A percentile compares a stretch with the other conserved stretches of the same genome.
Conservation (phyloP, 768 basidiomycete genomes). For the Tulasnella calospora region DNA sequence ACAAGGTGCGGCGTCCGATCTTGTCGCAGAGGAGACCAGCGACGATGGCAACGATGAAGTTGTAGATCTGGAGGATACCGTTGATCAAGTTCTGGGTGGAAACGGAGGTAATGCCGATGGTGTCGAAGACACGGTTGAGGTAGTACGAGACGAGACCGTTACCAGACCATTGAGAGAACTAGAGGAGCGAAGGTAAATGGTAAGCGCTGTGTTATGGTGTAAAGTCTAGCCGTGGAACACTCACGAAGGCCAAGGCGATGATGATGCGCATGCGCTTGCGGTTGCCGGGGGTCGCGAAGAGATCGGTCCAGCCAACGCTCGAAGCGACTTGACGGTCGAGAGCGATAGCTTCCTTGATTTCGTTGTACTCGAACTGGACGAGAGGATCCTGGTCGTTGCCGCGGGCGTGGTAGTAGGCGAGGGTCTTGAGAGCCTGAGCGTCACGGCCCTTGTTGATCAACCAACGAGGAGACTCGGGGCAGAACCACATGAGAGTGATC, state of each 20-base stretch:
- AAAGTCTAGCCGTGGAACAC: not conserved
- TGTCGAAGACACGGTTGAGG: conserved; percentile 61
- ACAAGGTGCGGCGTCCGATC: conserved; percentile 65
- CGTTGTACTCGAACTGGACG: conserved; percentile 59
- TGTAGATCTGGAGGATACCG: conserved; percentile 80
- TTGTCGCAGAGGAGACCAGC: conserved; percentile 61
- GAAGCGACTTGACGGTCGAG: conserved; percentile 52
- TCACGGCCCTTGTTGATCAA: conserved; percentile 64
- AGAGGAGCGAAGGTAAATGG: not conserved
- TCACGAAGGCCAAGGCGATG: conserved; percentile 31
- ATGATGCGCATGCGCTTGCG: conserved; percentile 71
- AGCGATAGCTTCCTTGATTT: conserved; percentile 68
- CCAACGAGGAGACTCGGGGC: conserved; percentile 82
- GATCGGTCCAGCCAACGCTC: conserved; percentile 63
- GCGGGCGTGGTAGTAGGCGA: conserved; percentile 82
- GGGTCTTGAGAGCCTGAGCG: conserved; percentile 57
- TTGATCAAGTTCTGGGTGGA: conserved; percentile 68
- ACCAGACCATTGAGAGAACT: conserved; percentile 50
- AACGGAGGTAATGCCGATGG: conserved; percentile 36
- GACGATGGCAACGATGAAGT: conserved; percentile 55
- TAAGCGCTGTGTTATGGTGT: not conserved
- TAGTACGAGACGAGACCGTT: conserved; percentile 71
- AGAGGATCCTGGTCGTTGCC: conserved; percentile 46
- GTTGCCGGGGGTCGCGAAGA: conserved; percentile 66
- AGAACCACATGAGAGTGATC: conserved; percentile 58